phyloP scores from a whole-genome alignment of 202 grass and related monocot genomes.

The Miscanthus sacchariflorus region DNA sequence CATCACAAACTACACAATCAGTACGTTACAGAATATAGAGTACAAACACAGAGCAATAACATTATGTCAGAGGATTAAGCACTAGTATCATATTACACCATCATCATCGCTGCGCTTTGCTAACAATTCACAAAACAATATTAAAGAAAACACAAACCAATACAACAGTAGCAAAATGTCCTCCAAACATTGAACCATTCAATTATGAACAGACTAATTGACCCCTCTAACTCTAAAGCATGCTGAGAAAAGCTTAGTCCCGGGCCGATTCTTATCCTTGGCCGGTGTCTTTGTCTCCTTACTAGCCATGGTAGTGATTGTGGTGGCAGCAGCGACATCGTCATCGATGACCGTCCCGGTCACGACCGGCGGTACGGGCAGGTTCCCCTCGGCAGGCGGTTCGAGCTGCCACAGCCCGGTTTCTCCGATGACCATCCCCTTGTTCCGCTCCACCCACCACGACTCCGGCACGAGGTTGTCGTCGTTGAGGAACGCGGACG shows the following conservation, averaged over 20 bases:
- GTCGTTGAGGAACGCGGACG: slow-evolving; percentile 75
- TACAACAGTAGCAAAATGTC: not conserved
- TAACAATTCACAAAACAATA: not conserved
- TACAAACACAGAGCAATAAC: not conserved
- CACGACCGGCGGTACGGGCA: slow-evolving; percentile 61
- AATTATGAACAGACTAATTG: slow-evolving; percentile 5
- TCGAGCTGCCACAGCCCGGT: slow-evolving; percentile 68
- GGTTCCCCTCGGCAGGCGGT: slow-evolving; percentile 56
- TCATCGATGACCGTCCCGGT: slow-evolving; percentile 47
- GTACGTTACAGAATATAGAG: not conserved
- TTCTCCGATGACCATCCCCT: slow-evolving; percentile 73
- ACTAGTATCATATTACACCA: not conserved
- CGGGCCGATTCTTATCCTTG: slow-evolving; percentile 15
- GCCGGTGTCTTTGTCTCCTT: slow-evolving; percentile 18
- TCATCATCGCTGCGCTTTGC: not conserved
- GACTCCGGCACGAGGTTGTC: slow-evolving; percentile 75
- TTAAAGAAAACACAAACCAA: not conserved
- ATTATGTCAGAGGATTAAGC: not conserved
- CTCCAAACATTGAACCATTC: not conserved
- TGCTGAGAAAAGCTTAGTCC: slow-evolving; percentile 15
- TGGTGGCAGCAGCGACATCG: slow-evolving; percentile 8
- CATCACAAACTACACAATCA: not conserved
- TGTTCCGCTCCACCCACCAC: slow-evolving; percentile 93
- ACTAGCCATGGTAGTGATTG: not conserved
- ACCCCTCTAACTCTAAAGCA: slow-evolving; percentile 37